Conservation (phyloP, 129 eudicot species). For the Glebionis coronaria region DNA sequence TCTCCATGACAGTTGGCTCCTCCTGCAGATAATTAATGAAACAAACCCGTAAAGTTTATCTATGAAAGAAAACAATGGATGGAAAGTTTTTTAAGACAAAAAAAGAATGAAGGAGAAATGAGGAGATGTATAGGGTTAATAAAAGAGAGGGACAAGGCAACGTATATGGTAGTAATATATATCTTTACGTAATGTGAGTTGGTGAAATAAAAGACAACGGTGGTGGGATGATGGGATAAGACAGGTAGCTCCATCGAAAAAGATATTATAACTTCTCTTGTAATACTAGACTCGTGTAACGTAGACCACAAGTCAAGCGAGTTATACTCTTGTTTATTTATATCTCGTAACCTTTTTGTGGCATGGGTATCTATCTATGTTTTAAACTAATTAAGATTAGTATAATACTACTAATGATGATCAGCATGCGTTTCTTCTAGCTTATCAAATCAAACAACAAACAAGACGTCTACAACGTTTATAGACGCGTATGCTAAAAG, state of each 20-base stretch:
- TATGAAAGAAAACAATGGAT: constrained; percentile 1
- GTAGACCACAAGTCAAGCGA: constrained; percentile 42
- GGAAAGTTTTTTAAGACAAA: neutral
- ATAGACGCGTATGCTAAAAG: too few species aligned
- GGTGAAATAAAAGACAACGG: constrained; percentile 15
- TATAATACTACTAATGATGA: too few species aligned
- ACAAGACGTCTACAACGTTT: too few species aligned
- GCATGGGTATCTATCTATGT: neutral
- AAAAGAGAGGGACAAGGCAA: constrained; percentile 32
- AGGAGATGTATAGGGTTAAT: constrained; percentile 17
- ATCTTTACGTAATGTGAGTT: constrained; percentile 28
- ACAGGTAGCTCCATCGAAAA: constrained; percentile 28
- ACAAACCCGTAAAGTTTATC: constrained; percentile 8
- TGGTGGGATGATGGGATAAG: constrained; percentile 24
- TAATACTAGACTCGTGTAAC: constrained; percentile 33
- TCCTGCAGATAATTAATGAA: neutral
- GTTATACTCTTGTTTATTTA: constrained; percentile 15
- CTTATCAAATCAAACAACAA: too few species aligned
- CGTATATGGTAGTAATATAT: constrained; percentile 23
- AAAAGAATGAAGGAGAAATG: constrained; percentile 9
- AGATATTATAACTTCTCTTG: constrained; percentile 37
- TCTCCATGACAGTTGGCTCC: constrained; percentile 19
- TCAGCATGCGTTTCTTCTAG: too few species aligned
- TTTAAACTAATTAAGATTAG: too few species aligned
- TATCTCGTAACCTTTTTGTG: neutral